phyloP scores from a whole-genome alignment of 192 early-diverging fungal genomes.

The Geranomyces variabilis region DNA sequence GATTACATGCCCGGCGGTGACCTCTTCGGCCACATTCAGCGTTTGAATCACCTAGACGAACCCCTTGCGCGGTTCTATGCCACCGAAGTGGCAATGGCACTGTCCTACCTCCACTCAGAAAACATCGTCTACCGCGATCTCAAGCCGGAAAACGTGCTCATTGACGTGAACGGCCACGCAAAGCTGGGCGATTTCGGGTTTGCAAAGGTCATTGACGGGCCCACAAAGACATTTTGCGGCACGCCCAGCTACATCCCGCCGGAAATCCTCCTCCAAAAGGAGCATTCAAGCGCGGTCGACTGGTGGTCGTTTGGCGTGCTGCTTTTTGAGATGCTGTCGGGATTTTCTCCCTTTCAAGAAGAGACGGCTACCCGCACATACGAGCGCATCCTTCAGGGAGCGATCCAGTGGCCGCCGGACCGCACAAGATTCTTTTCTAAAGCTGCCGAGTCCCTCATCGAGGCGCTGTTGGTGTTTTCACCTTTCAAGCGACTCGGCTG shows the following conservation, averaged over 20 bases:
- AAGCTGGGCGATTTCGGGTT: constrained; percentile 78
- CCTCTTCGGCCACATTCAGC: constrained; percentile 54
- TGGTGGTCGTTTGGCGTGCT: constrained; percentile 71
- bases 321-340: constrained; percentile 6
- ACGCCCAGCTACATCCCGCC: constrained; percentile 67
- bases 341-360: constrained; percentile 45
- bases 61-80: constrained; percentile 22
- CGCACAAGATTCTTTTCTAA: constrained; percentile 34
- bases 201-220: constrained; percentile 65
- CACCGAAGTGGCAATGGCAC: constrained; percentile 40
- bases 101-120: constrained; percentile 45
- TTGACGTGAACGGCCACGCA: constrained; percentile 75
- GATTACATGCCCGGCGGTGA: constrained; percentile 41
- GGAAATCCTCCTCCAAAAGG: constrained; percentile 36
- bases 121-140: constrained; percentile 39
- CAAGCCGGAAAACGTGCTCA: constrained; percentile 57
- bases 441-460: constrained; percentile 42
- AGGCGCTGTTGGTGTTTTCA: constrained; percentile 39
- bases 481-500: constrained; percentile 47
- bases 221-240: constrained; percentile 80
- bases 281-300: constrained; percentile 94
- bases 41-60: constrained; percentile 22
- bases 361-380: constrained; percentile 44
- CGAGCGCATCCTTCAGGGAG: constrained; percentile 52
- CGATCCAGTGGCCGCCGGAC: constrained; percentile 44